phyloP scores from a whole-genome alignment of 1,139 yeast genomes.

The Pichia sorboxylosa region DNA sequence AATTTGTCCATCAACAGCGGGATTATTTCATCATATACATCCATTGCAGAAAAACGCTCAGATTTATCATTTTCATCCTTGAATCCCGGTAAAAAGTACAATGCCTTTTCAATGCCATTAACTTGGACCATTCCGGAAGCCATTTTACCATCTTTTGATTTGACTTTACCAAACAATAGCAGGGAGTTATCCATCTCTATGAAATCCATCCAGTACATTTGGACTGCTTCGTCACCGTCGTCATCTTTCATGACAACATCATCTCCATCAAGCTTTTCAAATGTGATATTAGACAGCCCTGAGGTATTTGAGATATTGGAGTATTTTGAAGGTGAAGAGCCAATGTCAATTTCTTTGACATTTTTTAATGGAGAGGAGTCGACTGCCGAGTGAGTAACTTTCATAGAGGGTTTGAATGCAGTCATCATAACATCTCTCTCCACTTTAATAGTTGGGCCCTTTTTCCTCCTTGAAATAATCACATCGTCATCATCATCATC shows the following conservation, averaged over 20 bases:
- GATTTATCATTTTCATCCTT: conserved; percentile 23
- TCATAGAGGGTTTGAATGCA: conserved; percentile 13
- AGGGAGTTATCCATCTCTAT: conserved; percentile 63
- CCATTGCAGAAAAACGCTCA: conserved; percentile 38
- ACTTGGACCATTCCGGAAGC: conserved; percentile 76
- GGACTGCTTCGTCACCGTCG: conserved; percentile 31
- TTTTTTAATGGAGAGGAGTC: conserved; percentile 20
- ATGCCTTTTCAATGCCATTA: conserved; percentile 56
- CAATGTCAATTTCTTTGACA: conserved; percentile 3
- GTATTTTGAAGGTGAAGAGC: conserved; percentile 20
- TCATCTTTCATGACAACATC: conserved; percentile 29
- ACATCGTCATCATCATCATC: conserved; percentile 26
- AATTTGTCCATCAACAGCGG: conserved; percentile 52
- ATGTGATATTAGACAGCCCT: conserved; percentile 16
- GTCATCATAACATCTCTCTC: conserved; percentile 21
- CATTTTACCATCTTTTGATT: conserved; percentile 43
- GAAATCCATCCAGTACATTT: conserved; percentile 86
- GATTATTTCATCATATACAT: conserved; percentile 67
- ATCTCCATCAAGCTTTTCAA: conserved; percentile 36
- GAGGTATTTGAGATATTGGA: conserved; percentile 10
- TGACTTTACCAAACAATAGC: conserved; percentile 73
- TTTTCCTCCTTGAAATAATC: conserved; percentile 37
- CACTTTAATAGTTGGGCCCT: conserved; percentile 30
- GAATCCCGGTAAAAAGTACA: conserved; percentile 67
- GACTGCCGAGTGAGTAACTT: conserved; percentile 11